A percentile compares a stretch with the other conserved stretches of the same genome.
These are phyloP conservation scores for Cytospora leucostoma DNA, from an alignment of 2,329 filamentous ascomycete genomes.

Conservation along the genomic window DNA sequence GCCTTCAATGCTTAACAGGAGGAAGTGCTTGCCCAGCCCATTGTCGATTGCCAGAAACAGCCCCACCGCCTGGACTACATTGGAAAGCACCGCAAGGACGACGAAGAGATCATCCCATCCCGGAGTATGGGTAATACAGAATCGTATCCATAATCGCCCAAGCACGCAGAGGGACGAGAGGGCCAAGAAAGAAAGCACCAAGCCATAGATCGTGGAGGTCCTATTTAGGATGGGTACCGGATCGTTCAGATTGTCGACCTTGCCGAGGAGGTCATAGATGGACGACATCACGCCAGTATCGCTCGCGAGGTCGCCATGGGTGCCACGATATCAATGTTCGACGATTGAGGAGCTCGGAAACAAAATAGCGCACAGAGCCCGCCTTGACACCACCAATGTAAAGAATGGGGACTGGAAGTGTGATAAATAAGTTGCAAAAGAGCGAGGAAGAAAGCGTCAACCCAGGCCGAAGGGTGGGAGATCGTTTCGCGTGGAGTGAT, in stretches of 20 bases:
- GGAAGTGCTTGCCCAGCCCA: slow-evolving; percentile 24
- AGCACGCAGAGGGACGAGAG: slow-evolving; percentile 27
- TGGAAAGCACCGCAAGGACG: slow-evolving; percentile 26
- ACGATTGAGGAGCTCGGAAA: neutral
- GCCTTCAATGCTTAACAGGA: slow-evolving; percentile 4
- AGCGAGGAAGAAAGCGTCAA: too few relatives aligned
- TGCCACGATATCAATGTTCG: slow-evolving; percentile 5
- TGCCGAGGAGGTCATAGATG: slow-evolving; percentile 28
- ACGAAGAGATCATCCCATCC: slow-evolving; percentile 31
- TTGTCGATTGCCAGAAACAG: neutral
- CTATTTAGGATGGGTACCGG: slow-evolving; percentile 27
- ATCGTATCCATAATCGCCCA: slow-evolving; percentile 29
- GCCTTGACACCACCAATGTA: neutral
- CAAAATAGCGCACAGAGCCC: neutral
- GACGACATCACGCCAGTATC: slow-evolving; percentile 23
- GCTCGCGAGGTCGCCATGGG: slow-evolving; percentile 11
- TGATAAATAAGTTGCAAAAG: too few relatives aligned
- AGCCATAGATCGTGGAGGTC: slow-evolving; percentile 23
- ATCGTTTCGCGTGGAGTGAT: too few relatives aligned
- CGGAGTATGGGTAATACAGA: slow-evolving; percentile 20
- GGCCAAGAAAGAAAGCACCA: slow-evolving; percentile 28
- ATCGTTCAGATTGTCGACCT: slow-evolving; percentile 29
- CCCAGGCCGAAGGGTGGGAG: too few relatives aligned
- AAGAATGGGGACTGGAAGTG: too few relatives aligned
- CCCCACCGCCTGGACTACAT: slow-evolving; percentile 5